Base-by-base conservation (phyloP, 2,329 filamentous ascomycete species). In the Colletotrichum cereale region DNA sequence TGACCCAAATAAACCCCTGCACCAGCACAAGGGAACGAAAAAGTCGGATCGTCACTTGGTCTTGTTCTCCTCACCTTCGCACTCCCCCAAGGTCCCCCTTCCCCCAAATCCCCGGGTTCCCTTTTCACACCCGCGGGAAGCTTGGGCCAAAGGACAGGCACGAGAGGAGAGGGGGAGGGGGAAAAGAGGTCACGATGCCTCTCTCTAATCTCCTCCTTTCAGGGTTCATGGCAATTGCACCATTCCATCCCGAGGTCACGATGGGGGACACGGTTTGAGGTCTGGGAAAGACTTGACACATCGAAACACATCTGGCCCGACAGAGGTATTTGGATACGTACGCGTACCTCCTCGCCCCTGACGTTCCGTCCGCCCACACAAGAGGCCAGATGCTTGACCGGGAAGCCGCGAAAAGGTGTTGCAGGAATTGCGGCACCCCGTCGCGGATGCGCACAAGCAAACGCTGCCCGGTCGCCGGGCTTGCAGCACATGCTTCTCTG, bases 41-140 rank as follows among this genome's bases (percentile, higher is more conserved):
- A 71, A 63, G 57, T 71, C 68, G 48, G 58, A 68, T 63, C 65
- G 58, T 68, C 58, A 60, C 65, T 68, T 71, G 65, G 38, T 58
- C 53, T 62, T 71, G 65, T 38, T 58, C 55, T 67, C 40, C 42
- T n/a, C 26, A 50, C 26, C 56, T 52, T 44, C 18, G 36, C 55
- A 26, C 11, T 53, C 48, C 48, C 57, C 40, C 48, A 2, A 18
- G 24, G 31, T 48, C 48, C 29, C 47, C 36, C 50, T 29, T 16
- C 38, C 47, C 12, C 14, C 26, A 52, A 16, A 14, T 47, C 42
- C 26, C 14, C 29, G 24, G 58, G 58, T 50, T 29, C 58, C 42
- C 14, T 18, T 38, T 29, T 7, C 42, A 48, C 24, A n/a, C 40
- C 50, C 68, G 21, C 42, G 29, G 44, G 42, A 64, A 55, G 62